Conservation (phyloP, 768 basidiomycete species). For the Lepiota subincarnata region DNA sequence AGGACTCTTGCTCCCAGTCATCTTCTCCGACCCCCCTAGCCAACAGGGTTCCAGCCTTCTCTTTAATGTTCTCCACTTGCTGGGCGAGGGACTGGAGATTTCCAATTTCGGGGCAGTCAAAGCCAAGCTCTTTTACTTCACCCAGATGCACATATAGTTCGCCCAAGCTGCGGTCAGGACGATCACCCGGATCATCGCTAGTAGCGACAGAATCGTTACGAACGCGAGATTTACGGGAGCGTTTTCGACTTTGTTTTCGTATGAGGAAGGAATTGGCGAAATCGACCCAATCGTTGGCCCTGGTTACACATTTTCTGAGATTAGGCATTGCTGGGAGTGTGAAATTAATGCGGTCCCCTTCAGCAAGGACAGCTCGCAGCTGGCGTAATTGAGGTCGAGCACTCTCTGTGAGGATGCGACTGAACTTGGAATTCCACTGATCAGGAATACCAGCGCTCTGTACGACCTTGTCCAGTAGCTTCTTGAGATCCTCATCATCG, state of each 20-base stretch:
- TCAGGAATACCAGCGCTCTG: slow-evolving; percentile 72
- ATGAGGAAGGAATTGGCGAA: slow-evolving; percentile 73
- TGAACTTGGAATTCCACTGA: slow-evolving; percentile 71
- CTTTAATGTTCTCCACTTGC: slow-evolving; percentile 62
- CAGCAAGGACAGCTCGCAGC: slow-evolving; percentile 77
- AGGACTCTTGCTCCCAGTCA: slow-evolving; percentile 41
- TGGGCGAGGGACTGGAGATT: slow-evolving; percentile 49
- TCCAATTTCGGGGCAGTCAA: slow-evolving; percentile 76
- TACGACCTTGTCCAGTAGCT: slow-evolving; percentile 59
- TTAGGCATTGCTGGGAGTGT: slow-evolving; percentile 65
- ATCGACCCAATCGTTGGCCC: slow-evolving; percentile 88
- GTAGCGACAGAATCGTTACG: slow-evolving; percentile 39
- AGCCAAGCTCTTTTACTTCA: slow-evolving; percentile 77
- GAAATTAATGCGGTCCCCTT: slow-evolving; percentile 84
- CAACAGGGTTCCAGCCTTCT: slow-evolving; percentile 52
- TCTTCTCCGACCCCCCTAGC: slow-evolving; percentile 21
- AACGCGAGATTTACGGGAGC: slow-evolving; percentile 60
- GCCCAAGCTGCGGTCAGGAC: slow-evolving; percentile 65
- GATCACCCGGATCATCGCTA: slow-evolving; percentile 57
- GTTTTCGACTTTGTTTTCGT: slow-evolving; percentile 77
- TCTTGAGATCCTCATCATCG: slow-evolving; percentile 71
- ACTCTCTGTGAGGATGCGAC: slow-evolving; percentile 61
- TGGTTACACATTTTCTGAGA: slow-evolving; percentile 74
- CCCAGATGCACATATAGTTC: slow-evolving; percentile 66
- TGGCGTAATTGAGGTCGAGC: slow-evolving; percentile 70